Evolutionary conservation across 2,329 filamentous ascomycete genomes (phyloP), one percentile per base, ranked within the genome.

Genomic region (Talaromyces marneffei): DNA sequence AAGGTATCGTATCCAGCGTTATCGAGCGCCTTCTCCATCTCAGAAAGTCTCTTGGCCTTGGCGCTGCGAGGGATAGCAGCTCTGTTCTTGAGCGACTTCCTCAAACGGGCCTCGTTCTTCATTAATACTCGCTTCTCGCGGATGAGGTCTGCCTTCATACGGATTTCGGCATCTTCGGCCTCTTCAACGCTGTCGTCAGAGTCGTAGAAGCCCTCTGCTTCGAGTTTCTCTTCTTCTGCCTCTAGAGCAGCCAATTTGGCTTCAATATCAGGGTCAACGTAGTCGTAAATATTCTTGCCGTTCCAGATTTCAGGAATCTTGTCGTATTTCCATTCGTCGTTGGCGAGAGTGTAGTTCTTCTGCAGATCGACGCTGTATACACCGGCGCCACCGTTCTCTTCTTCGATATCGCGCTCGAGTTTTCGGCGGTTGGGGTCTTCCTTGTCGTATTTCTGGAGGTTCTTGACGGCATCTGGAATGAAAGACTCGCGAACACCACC

Each of bases 261-360:
- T 71, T 96, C 94, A 72, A 99, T 99, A 60, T 99, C 95, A 1
- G 93, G 92, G 71, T 97, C 94, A 71, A 99, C 87, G 76, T 91
- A 99, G 77, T 99, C 94, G 79, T 93, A 94, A 62, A 99, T 90
- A 75, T 99, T 99, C 83, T 93, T 92, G 76, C 94, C 94, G 72
- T 97, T 87, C 76, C 92, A 89, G 54, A 97, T 83, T 77, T 99
- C 94, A 33, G 94, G 94, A 60, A 97, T 90, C 78, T 90, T 91
- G 80, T 99, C 95, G 74, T 96, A 85, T 76, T 96, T 96, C 94
- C 94, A 97, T 62, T 94, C 91, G 44, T 89, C 85, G 73, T 97
- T 86, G 65, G 89, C 91, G 65, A 97, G 86, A 16, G 92, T 78
- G 76, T 96, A 99, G 72, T 94, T 90, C 72, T 91, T 86, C 75